Conservation (phyloP, 768 basidiomycete genomes). For the Lentinula lateritia region DNA sequence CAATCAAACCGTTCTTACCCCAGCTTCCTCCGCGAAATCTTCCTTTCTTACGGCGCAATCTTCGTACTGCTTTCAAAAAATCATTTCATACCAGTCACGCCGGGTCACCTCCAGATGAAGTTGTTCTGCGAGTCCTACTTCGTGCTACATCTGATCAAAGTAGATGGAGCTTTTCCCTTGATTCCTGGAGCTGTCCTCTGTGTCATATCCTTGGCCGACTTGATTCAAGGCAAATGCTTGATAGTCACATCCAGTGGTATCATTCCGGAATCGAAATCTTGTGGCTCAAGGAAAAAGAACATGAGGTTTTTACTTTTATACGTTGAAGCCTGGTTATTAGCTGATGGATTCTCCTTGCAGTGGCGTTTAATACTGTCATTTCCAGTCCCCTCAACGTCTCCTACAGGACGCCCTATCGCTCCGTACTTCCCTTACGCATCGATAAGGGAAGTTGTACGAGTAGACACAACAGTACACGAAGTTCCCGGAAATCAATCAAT, state of each 20-base stretch:
- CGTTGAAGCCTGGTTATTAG: not conserved
- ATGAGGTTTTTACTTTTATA: not conserved
- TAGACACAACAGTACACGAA: not conserved
- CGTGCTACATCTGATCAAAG: not conserved
- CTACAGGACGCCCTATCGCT: not conserved
- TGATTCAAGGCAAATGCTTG: constrained; percentile 6
- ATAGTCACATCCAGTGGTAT: constrained; percentile 6
- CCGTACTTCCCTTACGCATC: not conserved
- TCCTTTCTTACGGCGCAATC: constrained; percentile 1
- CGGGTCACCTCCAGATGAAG: not conserved
- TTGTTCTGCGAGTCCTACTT: not conserved
- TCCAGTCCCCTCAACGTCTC: not conserved
- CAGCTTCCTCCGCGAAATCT: not conserved
- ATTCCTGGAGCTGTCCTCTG: constrained; percentile 7
- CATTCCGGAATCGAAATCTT: constrained; percentile 1
- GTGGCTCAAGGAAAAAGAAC: constrained; percentile 1
- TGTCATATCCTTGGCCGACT: constrained; percentile 6
- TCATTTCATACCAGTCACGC: not conserved
- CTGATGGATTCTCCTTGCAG: not conserved
- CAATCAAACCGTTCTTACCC: not conserved
- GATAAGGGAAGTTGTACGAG: not conserved
- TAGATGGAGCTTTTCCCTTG: not conserved
- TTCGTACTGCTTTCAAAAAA: not conserved
- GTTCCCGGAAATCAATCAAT: not conserved
- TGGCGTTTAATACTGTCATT: constrained; percentile 3